Percentiles rank a stretch among this genome's conserved stretches.
Evolutionary conservation across 495 filamentous ascomycete genomes (phyloP).

Genomic region (Lophiostoma macrostomum): DNA sequence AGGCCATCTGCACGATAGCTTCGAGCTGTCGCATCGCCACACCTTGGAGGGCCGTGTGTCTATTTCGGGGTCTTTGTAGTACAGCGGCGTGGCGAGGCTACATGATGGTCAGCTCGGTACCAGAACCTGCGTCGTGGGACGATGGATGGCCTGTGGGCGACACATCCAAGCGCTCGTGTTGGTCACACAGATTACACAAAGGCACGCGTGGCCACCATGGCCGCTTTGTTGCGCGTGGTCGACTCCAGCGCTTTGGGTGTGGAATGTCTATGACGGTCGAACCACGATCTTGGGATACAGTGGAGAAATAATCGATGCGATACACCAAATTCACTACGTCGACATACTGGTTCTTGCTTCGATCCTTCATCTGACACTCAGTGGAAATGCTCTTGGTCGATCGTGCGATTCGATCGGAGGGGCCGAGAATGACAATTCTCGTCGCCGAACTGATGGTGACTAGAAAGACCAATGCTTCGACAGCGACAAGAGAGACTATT

Average conservation of each 20-base stretch:
- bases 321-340: constrained; percentile 7
- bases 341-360: too few species aligned
- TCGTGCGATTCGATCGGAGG: background rate
- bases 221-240: background rate
- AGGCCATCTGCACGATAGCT: background rate
- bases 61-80: constrained; percentile 4
- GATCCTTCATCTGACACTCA: too few species aligned
- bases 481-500: background rate
- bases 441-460: constrained; percentile 7
- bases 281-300: background rate
- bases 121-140: constrained; percentile 12
- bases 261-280: background rate
- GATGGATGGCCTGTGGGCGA: background rate
- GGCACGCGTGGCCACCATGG: constrained; percentile 15
- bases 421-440: background rate
- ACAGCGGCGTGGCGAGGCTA: background rate
- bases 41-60: background rate
- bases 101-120: constrained; percentile 10
- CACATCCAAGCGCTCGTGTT: background rate
- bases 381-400: background rate
- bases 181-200: constrained; percentile 16
- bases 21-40: too few species aligned
- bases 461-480: constrained; percentile 1
- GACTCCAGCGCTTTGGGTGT: constrained; percentile 9
- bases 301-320: constrained; percentile 6